A percentile compares a stretch with the other conserved stretches of the same genome.
phyloP scores from a whole-genome alignment of 177 flowering plant genomes.

The Viscum album region DNA sequence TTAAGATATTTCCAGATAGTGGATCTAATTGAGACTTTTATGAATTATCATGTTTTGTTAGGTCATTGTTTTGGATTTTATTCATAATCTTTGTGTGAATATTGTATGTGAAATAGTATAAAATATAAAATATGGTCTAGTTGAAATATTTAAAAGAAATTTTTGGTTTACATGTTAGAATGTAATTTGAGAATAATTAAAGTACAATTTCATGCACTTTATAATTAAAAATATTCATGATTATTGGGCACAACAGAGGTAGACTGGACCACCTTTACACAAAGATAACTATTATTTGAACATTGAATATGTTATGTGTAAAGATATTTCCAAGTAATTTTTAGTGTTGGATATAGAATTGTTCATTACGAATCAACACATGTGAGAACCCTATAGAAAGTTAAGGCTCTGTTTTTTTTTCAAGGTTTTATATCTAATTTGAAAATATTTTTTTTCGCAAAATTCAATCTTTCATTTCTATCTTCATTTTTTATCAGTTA shows the following conservation, averaged over 20 bases:
- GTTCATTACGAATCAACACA: too few relatives aligned
- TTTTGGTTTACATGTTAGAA: background rate
- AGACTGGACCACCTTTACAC: too few relatives aligned
- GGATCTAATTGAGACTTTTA: slow-evolving; percentile 87
- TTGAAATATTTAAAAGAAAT: too few relatives aligned
- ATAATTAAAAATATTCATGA: too few relatives aligned
- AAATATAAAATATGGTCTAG: background rate
- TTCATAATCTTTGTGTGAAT: background rate
- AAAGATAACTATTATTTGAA: too few relatives aligned
- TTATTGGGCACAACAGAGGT: too few relatives aligned
- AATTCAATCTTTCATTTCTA: background rate
- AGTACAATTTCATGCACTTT: too few relatives aligned
- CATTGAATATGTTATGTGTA: background rate
- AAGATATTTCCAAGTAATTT: too few relatives aligned
- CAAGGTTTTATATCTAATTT: too few relatives aligned
- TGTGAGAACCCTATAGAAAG: too few relatives aligned
- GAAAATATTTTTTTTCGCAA: background rate
- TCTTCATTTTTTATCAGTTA: background rate
- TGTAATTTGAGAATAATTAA: background rate
- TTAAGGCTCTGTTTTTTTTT: too few relatives aligned
- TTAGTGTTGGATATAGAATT: too few relatives aligned
- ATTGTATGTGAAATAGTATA: background rate
- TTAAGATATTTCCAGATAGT: slow-evolving; percentile 78
- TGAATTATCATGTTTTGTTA: slow-evolving; percentile 83
- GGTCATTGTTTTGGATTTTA: background rate